Evolutionary conservation across 306 rosid species (phyloP).

Genomic region (Trifolium dubium): DNA sequence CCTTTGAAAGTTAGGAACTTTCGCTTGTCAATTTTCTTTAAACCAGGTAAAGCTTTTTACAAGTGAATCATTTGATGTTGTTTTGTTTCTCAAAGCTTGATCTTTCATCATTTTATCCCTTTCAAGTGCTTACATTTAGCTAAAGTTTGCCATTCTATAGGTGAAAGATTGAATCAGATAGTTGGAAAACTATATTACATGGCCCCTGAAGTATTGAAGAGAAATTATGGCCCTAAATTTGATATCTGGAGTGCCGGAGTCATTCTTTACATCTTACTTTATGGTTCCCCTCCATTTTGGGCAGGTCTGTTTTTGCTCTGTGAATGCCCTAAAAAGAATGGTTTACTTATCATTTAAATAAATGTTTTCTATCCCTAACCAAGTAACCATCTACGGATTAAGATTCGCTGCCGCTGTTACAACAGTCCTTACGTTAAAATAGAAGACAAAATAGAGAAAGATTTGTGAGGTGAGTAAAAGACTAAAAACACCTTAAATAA

Average conservation of each 20-base stretch:
- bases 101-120: slow-evolving; percentile 25
- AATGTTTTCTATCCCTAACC: too few relatives aligned
- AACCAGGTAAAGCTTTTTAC: slow-evolving; percentile 61
- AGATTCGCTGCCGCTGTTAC: too few relatives aligned
- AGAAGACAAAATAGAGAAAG: too few relatives aligned
- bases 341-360: too few relatives aligned
- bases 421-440: too few relatives aligned
- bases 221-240: slow-evolving; percentile 81
- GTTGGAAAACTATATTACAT: slow-evolving; percentile 97
- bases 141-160: slow-evolving; percentile 50
- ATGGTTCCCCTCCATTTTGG: slow-evolving; percentile 97
- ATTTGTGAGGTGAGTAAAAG: too few relatives aligned
- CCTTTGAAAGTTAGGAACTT: slow-evolving; percentile 86
- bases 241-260: slow-evolving; percentile 99
- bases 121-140: slow-evolving; percentile 21
- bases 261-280: slow-evolving; percentile 83
- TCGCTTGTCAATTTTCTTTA: slow-evolving; percentile 71
- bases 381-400: too few relatives aligned
- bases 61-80: neutral
- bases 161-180: slow-evolving; percentile 74
- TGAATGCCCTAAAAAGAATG: neutral
- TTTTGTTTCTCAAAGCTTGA: neutral
- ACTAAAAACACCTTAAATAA: too few relatives aligned
- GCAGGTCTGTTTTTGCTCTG: slow-evolving; percentile 72
- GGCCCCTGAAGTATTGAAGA: slow-evolving; percentile 95